Base-by-base conservation (phyloP, 225 moss, liverwort and hornwort genomes). In the Anthoceros angustus region DNA sequence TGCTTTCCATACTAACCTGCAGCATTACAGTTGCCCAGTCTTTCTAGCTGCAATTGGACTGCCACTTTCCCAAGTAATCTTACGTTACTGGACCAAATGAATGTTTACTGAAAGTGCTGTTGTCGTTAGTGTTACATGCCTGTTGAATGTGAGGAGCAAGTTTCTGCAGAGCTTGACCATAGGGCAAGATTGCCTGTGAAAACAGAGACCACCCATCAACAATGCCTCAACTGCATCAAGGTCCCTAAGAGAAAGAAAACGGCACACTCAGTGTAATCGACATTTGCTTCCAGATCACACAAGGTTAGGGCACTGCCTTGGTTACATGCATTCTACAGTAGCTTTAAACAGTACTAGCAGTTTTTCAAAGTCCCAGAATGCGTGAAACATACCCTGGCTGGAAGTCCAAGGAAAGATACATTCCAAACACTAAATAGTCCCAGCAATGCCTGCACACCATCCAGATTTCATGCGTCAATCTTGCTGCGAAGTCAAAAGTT, bases 1-100 rank as follows among this genome's bases (percentile, higher is more conserved):
- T 98, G 74, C 95, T 98, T 77, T 98, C 95, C 95, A 98, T 98
- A 75, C 95, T 98, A 55, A 98, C 85, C 95, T 98, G 80, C 43
- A 72, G 39, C 61, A 32, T 32, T 32, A 32, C 32, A 32, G 2
- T 11, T 2, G 3, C 45, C 45, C 3, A 2, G 45, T 1, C 45
- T 5, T 46, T 46, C 45, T 46, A 3, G 63, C 42, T 12, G 21
- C n/a, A 14, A 49, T 64, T 38, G 41, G 66, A 72, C 39, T 41
- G 41, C 18, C 24, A n/a, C 40, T 42, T 42, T 23, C 16, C 24
- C 8, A 66, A 24, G 0, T 24, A 63, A 2, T 3, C 39, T 0
- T 38, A 24, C 25, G 3, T 23, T 38, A 16, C 63, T 63, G 39
- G 39, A 24, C 14, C 3, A 63, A 2, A 16, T 12, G 43, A 23